These are phyloP conservation scores for Penicillium macrosclerotiorum DNA, from an alignment of 495 filamentous ascomycete species.

Conservation along the genomic window DNA sequence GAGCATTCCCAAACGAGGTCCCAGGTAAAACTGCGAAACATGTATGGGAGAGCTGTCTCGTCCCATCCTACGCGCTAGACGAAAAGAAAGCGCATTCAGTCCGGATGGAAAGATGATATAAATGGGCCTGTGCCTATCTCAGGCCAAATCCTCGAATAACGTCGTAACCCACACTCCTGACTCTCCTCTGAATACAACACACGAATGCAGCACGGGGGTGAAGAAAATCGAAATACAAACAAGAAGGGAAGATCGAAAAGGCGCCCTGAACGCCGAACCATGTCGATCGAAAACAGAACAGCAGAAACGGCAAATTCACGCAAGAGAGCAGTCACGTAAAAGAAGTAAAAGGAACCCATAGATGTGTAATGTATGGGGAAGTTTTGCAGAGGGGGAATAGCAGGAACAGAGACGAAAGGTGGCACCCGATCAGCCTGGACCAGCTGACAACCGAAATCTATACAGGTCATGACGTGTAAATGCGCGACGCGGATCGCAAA, in stretches of 20 bases:
- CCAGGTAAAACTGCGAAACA: too few relatives aligned
- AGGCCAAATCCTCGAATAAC: too few relatives aligned
- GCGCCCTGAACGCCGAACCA: constrained; percentile 27
- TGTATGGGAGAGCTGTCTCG: too few relatives aligned
- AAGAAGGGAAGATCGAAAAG: constrained; percentile 2
- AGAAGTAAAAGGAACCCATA: constrained; percentile 8
- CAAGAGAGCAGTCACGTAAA: background rate
- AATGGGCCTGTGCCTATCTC: too few relatives aligned
- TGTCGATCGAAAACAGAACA: constrained; percentile 9
- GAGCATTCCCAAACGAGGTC: too few relatives aligned
- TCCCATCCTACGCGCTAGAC: too few relatives aligned
- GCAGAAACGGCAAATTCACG: background rate
- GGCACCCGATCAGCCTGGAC: constrained; percentile 12
- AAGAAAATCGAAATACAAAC: too few relatives aligned
- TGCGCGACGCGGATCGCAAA: constrained; percentile 15
- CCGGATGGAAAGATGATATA: too few relatives aligned
- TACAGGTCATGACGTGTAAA: constrained; percentile 28
- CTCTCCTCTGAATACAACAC: too few relatives aligned
- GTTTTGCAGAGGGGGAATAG: constrained; percentile 19
- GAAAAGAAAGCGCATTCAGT: too few relatives aligned
- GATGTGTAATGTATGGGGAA: constrained; percentile 28
- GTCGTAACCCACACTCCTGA: too few relatives aligned
- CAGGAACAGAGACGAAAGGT: constrained; percentile 11
- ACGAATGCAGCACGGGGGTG: too few relatives aligned
- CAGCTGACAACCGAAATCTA: constrained; percentile 26